A percentile compares a stretch with the other conserved stretches of the same genome.
Evolutionary conservation across 768 basidiomycete genomes (phyloP).

Genomic region (Pisolithus sp.): DNA sequence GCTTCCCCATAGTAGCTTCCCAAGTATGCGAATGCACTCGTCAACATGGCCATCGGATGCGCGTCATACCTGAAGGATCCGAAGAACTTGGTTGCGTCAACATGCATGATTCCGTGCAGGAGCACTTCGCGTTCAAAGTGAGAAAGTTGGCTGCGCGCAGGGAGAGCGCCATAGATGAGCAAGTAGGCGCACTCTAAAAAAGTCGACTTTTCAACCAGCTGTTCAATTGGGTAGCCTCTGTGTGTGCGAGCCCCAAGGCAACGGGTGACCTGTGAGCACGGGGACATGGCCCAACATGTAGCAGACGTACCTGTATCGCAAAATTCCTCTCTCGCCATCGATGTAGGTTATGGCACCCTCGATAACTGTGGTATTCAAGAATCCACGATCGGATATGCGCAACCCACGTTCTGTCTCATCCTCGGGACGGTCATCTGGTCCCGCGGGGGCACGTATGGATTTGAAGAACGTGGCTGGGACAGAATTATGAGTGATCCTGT

Average conservation of each 20-base stretch:
- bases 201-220: constrained; percentile 71
- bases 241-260: constrained; percentile 4
- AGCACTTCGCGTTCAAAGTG: constrained; percentile 71
- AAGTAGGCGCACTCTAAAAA: constrained; percentile 84
- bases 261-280: neutral
- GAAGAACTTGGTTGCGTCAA: constrained; percentile 65
- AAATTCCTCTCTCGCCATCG: constrained; percentile 80
- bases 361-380: constrained; percentile 78
- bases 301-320: constrained; percentile 60
- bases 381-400: constrained; percentile 73
- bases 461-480: constrained; percentile 81
- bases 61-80: constrained; percentile 81
- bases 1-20: constrained; percentile 86
- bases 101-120: constrained; percentile 65
- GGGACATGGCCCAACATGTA: neutral
- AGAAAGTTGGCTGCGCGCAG: constrained; percentile 50
- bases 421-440: constrained; percentile 62
- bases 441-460: constrained; percentile 52
- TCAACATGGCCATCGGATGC: constrained; percentile 88
- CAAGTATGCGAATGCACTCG: constrained; percentile 80
- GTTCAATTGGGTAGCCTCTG: constrained; percentile 91
- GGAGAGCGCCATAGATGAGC: constrained; percentile 82
- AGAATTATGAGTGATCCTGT: constrained; percentile 74
- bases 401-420: constrained; percentile 80
- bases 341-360: constrained; percentile 83